Evolutionary conservation across 2,329 filamentous ascomycete species (phyloP), one percentile per base, ranked within the genome.

Genomic region (Harringtonia aguacate): DNA sequence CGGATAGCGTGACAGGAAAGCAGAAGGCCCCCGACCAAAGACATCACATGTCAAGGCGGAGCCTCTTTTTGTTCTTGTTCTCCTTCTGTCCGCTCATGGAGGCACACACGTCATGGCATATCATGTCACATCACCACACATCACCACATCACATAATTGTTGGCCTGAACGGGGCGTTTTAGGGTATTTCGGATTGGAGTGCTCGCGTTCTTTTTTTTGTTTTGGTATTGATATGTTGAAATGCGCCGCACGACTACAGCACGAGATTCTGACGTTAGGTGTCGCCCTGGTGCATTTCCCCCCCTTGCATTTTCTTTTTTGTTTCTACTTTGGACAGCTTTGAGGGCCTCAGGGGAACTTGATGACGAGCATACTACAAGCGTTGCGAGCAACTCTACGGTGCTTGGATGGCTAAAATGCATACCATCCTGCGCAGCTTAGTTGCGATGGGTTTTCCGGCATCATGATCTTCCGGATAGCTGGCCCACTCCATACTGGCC

Each of bases 141-240:
- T 20, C 21, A 33, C 15, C 24, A 24, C 33, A 44, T 35, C 21
- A 44, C 39, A 48, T 45, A 38, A 33, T 44, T 29, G 24, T 33
- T 37, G 24, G 41, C 31, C 39, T 37, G 38, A 40, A 50, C 38
- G 48, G 39, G 50, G 50, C 44, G 48, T 50, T 51, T 36, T 8
- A 44, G 36, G 46, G 43, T 30, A 43, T 49, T 41, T 35, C n/a
- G 36, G 41, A 29, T 38, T 29, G 42, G 38, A 35, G 28, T 43
- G 33, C 20, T 13, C 44, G 34, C 39, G 17, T 36, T 17, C 24
- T 28, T 36, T n/a, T 21, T 40, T 20, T 42, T 34, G 27, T 27
- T 35, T 45, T 28, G n/a, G n/a, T n/a, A n/a, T 47, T 30, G n/a
- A 27, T 37, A 13, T 18, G n/a, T 21, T 18, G 18, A 27, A 18